These are phyloP conservation scores for Parasitella parasitica DNA, from an alignment of 371 early-diverging fungal species.

Conservation along the genomic window DNA sequence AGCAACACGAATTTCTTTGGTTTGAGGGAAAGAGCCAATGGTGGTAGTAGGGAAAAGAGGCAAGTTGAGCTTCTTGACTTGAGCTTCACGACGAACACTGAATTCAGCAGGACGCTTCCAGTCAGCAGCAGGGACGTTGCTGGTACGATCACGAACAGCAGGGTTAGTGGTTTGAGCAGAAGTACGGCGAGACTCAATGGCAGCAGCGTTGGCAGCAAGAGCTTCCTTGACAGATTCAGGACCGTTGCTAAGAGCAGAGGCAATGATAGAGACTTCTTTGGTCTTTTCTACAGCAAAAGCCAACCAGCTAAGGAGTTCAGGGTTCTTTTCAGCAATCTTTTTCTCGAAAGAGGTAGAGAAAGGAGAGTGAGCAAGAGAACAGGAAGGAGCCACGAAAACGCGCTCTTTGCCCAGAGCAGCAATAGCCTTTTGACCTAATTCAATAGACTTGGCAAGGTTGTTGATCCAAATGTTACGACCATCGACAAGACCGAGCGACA, in stretches of 20 bases:
- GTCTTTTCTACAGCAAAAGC: slow-evolving; percentile 93
- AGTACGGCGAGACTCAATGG: slow-evolving; percentile 71
- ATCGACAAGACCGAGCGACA: slow-evolving; percentile 90
- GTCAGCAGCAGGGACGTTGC: slow-evolving; percentile 67
- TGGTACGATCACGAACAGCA: slow-evolving; percentile 77
- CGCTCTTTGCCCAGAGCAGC: slow-evolving; percentile 67
- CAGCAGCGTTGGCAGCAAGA: slow-evolving; percentile 72
- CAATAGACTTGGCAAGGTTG: slow-evolving; percentile 76
- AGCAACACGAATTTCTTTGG: slow-evolving; percentile 90
- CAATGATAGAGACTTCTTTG: slow-evolving; percentile 73
- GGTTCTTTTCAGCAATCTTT: slow-evolving; percentile 68
- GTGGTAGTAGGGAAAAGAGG: slow-evolving; percentile 96
- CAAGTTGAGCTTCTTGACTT: slow-evolving; percentile 78
- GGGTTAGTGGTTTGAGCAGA: slow-evolving; percentile 85
- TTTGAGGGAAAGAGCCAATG: slow-evolving; percentile 98
- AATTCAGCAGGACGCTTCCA: slow-evolving; percentile 79
- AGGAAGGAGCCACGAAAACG: slow-evolving; percentile 84
- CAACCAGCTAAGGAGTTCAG: slow-evolving; percentile 88
- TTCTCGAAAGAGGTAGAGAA: slow-evolving; percentile 84
- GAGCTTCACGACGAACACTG: slow-evolving; percentile 70
- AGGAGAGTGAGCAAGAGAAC: slow-evolving; percentile 92
- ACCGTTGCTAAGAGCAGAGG: slow-evolving; percentile 71
- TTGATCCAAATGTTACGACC: slow-evolving; percentile 98
- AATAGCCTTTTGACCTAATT: slow-evolving; percentile 68
- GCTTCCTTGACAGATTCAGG: slow-evolving; percentile 66